Conservation (phyloP, 495 filamentous ascomycete genomes). For the Bathelium albidoporum region DNA sequence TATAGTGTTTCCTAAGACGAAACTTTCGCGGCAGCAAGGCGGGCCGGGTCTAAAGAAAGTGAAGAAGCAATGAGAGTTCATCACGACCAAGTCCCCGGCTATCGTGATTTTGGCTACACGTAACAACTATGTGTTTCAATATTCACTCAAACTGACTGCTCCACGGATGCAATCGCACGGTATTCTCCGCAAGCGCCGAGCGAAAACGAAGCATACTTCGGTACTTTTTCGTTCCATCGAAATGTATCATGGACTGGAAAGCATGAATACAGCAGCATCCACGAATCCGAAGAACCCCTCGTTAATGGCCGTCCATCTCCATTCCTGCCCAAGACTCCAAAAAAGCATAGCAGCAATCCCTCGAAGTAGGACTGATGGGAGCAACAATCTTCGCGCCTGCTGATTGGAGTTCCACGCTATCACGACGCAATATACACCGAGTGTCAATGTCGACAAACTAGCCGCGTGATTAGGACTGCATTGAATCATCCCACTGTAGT, state of each 20-base stretch:
- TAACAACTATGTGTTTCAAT: too few relatives aligned
- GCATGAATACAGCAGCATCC: too few relatives aligned
- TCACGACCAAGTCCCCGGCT: too few relatives aligned
- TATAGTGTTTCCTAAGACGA: neutral
- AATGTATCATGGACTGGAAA: neutral
- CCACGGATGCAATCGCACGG: too few relatives aligned
- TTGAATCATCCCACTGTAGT: neutral
- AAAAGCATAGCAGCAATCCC: neutral
- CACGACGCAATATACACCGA: neutral
- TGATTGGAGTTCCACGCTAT: neutral
- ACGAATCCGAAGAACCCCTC: neutral
- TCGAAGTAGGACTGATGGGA: neutral
- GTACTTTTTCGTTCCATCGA: neutral
- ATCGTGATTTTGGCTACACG: too few relatives aligned
- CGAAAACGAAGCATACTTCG: too few relatives aligned
- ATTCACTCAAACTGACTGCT: too few relatives aligned
- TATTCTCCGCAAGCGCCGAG: too few relatives aligned
- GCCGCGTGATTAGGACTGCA: neutral
- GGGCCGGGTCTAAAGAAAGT: neutral
- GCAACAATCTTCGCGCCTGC: neutral
- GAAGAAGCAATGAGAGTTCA: neutral
- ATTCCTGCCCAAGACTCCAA: neutral
- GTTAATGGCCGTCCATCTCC: neutral
- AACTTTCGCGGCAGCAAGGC: neutral
- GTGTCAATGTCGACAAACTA: neutral